Evolutionary conservation across 371 early-diverging fungal species (phyloP), one percentile per base, ranked within the genome.

Genomic region (Funneliformis caledonium): DNA sequence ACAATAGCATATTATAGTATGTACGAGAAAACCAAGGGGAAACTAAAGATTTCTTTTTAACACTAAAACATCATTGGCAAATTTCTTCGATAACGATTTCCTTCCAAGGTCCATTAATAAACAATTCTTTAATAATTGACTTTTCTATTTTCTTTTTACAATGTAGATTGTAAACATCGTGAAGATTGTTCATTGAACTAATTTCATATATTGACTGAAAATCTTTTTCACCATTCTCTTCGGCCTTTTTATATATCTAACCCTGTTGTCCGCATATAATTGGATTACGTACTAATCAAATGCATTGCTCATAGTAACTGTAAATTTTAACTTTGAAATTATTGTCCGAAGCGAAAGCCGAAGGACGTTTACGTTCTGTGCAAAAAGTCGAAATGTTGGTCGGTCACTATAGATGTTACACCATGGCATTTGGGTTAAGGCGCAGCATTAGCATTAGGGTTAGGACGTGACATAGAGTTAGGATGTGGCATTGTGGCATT

Each of bases 301-400:
- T 99, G 99, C 50, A 99, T 85, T 82, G 95, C 94, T n/a, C 94
- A 99, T 93, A 1, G 98, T 98, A 84, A 98, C 99, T 26, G 98
- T 72, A 83, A 91, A 98, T 7, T 88, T 90, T n/a, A n/a, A n/a
- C n/a, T n/a, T n/a, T n/a, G n/a, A n/a, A n/a, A 26, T 26, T 26
- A 26, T 26, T 26, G 26, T 26, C 26, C 26, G 26, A 26, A 26
- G 26, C 26, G 26, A 26, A 26, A 26, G 26, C 26, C 26, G 26
- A 0, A 26, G 26, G 26, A 26, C 26, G 26, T 26, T 26, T 0
- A 26, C 26, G 26, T 26, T 26, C 26, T 26, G 26, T 26, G 26
- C 26, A 26, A 26, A 26, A 26, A 0, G 26, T 26, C 26, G 26
- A 26, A 26, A 26, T 26, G 26, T 26, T 26, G 26, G 26, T 26